Evolutionary conservation across 83 land plant species (phyloP).

Genomic region (Diphasiastrum complanatum): DNA sequence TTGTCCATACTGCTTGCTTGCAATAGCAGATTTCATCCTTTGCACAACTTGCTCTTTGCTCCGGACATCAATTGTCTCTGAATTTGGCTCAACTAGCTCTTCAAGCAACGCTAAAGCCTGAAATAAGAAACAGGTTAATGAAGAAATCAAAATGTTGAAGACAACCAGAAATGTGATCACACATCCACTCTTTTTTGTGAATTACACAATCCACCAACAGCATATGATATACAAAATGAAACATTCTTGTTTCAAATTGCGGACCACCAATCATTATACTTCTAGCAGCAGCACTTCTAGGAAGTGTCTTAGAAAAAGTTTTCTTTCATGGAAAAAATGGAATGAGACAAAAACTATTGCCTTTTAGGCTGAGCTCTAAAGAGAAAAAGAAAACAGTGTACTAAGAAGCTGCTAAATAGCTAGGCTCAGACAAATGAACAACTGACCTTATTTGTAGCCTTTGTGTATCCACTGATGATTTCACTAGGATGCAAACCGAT

Average conservation of each 20-base stretch:
- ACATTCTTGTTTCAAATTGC: too few species aligned
- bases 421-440: not conserved
- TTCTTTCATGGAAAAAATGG: too few species aligned
- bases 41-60: constrained; percentile 71
- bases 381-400: too few species aligned
- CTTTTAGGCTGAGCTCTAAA: too few species aligned
- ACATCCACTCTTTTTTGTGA: too few species aligned
- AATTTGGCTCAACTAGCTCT: constrained; percentile 66
- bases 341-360: too few species aligned
- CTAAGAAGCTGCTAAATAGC: too few species aligned
- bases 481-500: constrained; percentile 97
- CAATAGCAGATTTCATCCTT: constrained; percentile 85
- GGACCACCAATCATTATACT: too few species aligned
- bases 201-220: too few species aligned
- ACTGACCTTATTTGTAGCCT: constrained; percentile 59
- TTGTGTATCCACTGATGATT: constrained; percentile 81
- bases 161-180: constrained; percentile 9
- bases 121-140: not conserved
- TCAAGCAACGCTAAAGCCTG: constrained; percentile 60
- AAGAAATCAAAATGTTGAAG: not conserved
- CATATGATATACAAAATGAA: too few species aligned
- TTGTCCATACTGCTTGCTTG: constrained; percentile 97
- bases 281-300: too few species aligned
- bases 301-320: too few species aligned
- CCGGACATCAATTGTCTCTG: constrained; percentile 86